These are phyloP conservation scores for Murraya paniculata DNA, from an alignment of 345 rosid species.

Conservation along the genomic window DNA sequence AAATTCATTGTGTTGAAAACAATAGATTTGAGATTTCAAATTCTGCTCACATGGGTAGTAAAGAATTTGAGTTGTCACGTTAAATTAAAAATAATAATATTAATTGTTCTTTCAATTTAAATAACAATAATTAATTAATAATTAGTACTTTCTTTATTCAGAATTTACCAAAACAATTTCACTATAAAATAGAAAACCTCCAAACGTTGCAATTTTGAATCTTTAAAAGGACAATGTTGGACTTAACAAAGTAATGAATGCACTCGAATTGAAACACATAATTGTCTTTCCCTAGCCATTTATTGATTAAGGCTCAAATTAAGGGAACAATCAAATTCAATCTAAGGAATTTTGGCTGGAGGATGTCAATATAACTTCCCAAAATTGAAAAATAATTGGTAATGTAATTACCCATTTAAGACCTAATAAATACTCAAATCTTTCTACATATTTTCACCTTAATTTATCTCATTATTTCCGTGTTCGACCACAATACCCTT, in stretches of 20 bases:
- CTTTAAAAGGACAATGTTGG: not conserved
- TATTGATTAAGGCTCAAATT: not conserved
- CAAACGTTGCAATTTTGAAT: not conserved
- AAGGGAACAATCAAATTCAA: not conserved
- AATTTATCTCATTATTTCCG: slow-evolving; percentile 6
- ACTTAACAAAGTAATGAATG: too few species aligned
- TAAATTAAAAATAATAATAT: too few species aligned
- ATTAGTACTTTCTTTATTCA: not conserved
- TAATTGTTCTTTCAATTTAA: not conserved
- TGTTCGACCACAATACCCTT: not conserved
- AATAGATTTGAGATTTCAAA: too few species aligned
- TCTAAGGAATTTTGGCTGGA: not conserved
- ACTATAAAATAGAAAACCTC: not conserved
- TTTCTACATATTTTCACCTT: not conserved
- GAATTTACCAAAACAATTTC: slow-evolving; percentile 3
- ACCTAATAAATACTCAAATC: slow-evolving; percentile 18
- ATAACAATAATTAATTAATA: too few species aligned
- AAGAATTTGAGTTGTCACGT: too few species aligned
- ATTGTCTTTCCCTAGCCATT: not conserved
- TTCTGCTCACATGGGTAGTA: too few species aligned
- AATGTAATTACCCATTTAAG: slow-evolving; percentile 20
- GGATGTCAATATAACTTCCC: not conserved
- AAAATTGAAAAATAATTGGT: not conserved
- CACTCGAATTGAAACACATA: not conserved
- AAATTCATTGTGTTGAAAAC: too few species aligned